Base-by-base conservation (phyloP, 1,284 basidiomycete species). In the Sanguinoderma infundibulare region DNA sequence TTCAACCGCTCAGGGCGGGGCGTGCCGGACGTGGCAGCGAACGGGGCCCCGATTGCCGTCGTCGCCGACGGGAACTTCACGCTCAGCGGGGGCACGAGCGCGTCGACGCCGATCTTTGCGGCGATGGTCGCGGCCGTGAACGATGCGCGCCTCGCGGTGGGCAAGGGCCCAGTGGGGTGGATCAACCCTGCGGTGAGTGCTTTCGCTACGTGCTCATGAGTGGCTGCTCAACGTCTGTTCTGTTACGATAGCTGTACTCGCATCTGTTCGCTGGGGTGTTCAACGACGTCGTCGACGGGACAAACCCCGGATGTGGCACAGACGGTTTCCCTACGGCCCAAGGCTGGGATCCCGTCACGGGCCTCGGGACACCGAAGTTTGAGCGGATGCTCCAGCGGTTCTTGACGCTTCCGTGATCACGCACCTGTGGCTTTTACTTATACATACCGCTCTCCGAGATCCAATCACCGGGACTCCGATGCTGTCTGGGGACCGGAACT, bases 91-190 rank as follows among this genome's bases (percentile, higher is more conserved):
- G 67, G 65, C 39, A 69, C 67, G 39, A 67, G 63, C 22, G 63
- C 63, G 22, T 63, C 65, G 15, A 60, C 65, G 30, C 67, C 67
- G n/a, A 64, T 65, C 26, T 53, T 86, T 61, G 79, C 83, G 10
- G 81, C 75, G 2, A 75, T 90, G 56, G 69, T 90, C 5, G 77
- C 84, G 0, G 78, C 89, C 63, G 73, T 90, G 52, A 90, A 90
- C 65, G 87, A 90, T 64, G 83, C 79, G 1, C 78, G 82, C n/a
- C 66, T 84, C 20, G 72, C 71, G 7, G 72, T 72, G 1, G 78
- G 80, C 0, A 79, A 78, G 64, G 61, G 76, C 6, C 55, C 82
- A 12, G 74, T 87, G 6, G 86, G 86, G 0, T 88, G 86, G 72
- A 74, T 88, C 55, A 88, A 89, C 69, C 86, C 84, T 14, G 65